Base-by-base conservation (phyloP, 352 stramenopile genomes). In the Saprolegnia diclina region DNA sequence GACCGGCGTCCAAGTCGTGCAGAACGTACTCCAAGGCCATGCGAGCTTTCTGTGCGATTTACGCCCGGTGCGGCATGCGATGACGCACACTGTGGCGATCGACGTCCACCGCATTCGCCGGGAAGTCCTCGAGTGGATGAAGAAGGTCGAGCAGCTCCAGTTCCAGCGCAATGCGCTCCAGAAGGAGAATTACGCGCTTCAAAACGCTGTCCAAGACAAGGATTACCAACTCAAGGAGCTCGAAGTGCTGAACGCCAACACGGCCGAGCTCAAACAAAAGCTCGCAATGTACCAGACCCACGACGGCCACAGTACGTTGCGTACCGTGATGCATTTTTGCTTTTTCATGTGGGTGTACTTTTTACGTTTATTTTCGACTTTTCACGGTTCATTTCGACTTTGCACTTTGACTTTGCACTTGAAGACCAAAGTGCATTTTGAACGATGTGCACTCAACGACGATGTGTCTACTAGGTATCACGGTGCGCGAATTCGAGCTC, bases 181-280 rank as follows among this genome's bases (percentile, higher is more conserved):
- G 50, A 85, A 88, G 56, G 81, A 91, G 24, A 90, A 87, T 61
- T 89, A 90, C 63, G 81, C 87, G 29, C 77, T 90, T 13, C 83
- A 91, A 64, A 83, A 78, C 56, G 76, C 87, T 56, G 48, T 91
- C 0, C 80, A 91, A 59, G 73, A 88, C 37, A 82, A 89, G 19
- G 76, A 75, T 3, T 67, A 45, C 32, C 73, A 75, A 18, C 76
- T 91, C 19, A 75, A 76, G 48, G 75, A 90, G 22, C 80, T 86
- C 76, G 73, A 80, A 4, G 29, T 56, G 52, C 52, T 87, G 1
- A 48, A 55, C 10, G 65, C 74, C 19, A 83, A 79, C 32, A 71
- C 74, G 13, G 59, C 73, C 24, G 73, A 75, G 14, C 67, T 89
- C 1, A 65, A 88, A 62, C n/a, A 75, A 1, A 79, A 89, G 44